phyloP scores from a whole-genome alignment of 2,329 filamentous ascomycete genomes.

The Aureobasidium musti region DNA sequence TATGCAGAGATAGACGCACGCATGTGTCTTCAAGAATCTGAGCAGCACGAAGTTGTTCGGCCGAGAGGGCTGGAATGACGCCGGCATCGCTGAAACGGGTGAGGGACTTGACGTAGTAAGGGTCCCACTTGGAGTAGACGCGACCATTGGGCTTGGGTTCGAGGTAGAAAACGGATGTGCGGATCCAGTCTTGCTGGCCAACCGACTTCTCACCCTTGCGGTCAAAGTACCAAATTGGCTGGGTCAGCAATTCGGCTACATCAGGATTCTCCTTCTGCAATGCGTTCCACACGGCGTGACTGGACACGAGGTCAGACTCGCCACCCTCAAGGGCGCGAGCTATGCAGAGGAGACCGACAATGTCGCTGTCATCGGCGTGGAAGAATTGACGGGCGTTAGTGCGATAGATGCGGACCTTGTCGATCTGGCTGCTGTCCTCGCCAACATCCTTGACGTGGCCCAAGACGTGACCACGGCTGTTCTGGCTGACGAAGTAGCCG shows the following conservation, averaged over 20 bases:
- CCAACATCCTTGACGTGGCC: slow-evolving; percentile 88
- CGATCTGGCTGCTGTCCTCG: slow-evolving; percentile 76
- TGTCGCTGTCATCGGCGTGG: slow-evolving; percentile 79
- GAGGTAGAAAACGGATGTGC: slow-evolving; percentile 72
- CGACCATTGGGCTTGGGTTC: slow-evolving; percentile 67
- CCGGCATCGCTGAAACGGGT: slow-evolving; percentile 72
- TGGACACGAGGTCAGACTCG: slow-evolving; percentile 77
- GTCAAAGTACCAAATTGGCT: slow-evolving; percentile 89
- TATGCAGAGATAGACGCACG: slow-evolving; percentile 72
- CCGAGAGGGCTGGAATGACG: slow-evolving; percentile 70
- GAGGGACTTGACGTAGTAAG: slow-evolving; percentile 80
- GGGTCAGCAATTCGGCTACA: slow-evolving; percentile 71
- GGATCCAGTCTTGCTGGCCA: slow-evolving; percentile 74
- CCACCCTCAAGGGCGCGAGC: slow-evolving; percentile 77
- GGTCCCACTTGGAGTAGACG: slow-evolving; percentile 85
- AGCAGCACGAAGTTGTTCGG: slow-evolving; percentile 68
- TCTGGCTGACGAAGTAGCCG: slow-evolving; percentile 86
- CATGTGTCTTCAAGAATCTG: slow-evolving; percentile 75
- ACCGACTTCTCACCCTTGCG: slow-evolving; percentile 79
- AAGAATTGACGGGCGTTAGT: slow-evolving; percentile 85
- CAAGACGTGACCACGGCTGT: slow-evolving; percentile 78
- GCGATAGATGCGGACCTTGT: slow-evolving; percentile 86
- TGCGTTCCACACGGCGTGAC: slow-evolving; percentile 79
- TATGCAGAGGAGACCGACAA: slow-evolving; percentile 81
- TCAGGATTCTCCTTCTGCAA: slow-evolving; percentile 75